These are phyloP conservation scores for Fusarium sterilihyphosum DNA, from an alignment of 2,329 filamentous ascomycete species.

Conservation along the genomic window DNA sequence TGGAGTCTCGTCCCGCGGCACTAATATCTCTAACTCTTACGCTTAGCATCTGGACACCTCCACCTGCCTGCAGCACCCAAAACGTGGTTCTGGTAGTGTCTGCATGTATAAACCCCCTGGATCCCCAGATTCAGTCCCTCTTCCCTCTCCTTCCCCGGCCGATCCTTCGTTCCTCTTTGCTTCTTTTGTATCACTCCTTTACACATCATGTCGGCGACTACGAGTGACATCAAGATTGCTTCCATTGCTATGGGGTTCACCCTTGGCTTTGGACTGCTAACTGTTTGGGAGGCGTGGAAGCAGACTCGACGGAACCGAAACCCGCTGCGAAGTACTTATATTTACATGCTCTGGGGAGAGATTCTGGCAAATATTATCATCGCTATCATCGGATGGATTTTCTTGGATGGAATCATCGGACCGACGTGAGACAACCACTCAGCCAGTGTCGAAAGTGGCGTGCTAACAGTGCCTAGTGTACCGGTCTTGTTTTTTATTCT, in stretches of 20 bases:
- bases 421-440: constrained; percentile 37
- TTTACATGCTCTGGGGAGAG: constrained; percentile 59
- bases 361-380: constrained; percentile 52
- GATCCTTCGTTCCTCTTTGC: not conserved
- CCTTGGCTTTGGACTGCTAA: constrained; percentile 55
- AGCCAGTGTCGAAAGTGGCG: not conserved
- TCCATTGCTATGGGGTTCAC: constrained; percentile 48
- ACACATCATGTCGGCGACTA: constrained; percentile 11
- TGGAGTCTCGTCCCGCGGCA: not conserved
- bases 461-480: constrained; percentile 35
- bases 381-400: constrained; percentile 52
- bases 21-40: not conserved
- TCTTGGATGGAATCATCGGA: constrained; percentile 49
- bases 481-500: constrained; percentile 50
- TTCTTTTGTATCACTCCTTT: not conserved
- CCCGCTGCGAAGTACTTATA: constrained; percentile 49
- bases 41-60: not conserved
- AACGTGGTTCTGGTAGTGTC: not conserved
- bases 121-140: not conserved
- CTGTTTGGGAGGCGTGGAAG: constrained; percentile 53
- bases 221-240: constrained; percentile 43
- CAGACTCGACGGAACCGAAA: constrained; percentile 53
- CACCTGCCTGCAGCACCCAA: not conserved
- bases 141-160: not conserved
- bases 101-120: constrained; percentile 1